Base-by-base conservation (phyloP, 164 flowering plant genomes). In the Magnolia officinalis region DNA sequence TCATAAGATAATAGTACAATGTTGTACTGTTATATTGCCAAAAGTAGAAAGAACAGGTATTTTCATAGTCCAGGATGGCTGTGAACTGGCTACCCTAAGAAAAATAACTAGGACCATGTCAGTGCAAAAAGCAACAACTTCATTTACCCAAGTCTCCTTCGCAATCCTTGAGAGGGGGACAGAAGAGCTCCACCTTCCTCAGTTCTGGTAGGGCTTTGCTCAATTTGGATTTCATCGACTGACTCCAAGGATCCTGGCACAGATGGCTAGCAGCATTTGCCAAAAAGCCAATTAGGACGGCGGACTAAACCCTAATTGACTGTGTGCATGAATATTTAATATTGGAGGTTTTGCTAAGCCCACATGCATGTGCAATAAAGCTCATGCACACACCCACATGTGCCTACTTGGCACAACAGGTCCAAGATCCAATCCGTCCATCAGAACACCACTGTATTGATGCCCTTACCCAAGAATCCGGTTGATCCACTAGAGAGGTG, bases 131-230 rank as follows among this genome's bases (percentile, higher is more conserved):
- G 45, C 45, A 37, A 37, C 45, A 2, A 37, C 45, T 37, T 37
- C 45, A 71, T 89, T 82, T 82, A 87, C 90, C 75, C 83, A 71
- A 79, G 76, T 85, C 95, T 85, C 82, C 90, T 87, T 71, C 95
- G 85, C 75, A 91, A 74, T 65, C 89, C 89, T 4, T 86, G 86
- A 66, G 89, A 80, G 69, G 82, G 63, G 68, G 89, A 81, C 31
- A 72, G 26, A 9, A 66, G 79, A 21, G 74, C 69, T 52, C 80
- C 61, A 29, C 71, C 84, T 78, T 74, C 81, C 64, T 86, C 89
- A 55, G 71, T 19, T 75, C 65, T 81, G 70, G 84, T 75, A 66
- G 84, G 75, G 70, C 58, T 82, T 71, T 74, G 87, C 50, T 79
- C 81, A n/a, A 71, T 71, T 19, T 72, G 67, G 74, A 21, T 70